Evolutionary conservation across 2,329 filamentous ascomycete species (phyloP).

Genomic region (Penicillium sp.): DNA sequence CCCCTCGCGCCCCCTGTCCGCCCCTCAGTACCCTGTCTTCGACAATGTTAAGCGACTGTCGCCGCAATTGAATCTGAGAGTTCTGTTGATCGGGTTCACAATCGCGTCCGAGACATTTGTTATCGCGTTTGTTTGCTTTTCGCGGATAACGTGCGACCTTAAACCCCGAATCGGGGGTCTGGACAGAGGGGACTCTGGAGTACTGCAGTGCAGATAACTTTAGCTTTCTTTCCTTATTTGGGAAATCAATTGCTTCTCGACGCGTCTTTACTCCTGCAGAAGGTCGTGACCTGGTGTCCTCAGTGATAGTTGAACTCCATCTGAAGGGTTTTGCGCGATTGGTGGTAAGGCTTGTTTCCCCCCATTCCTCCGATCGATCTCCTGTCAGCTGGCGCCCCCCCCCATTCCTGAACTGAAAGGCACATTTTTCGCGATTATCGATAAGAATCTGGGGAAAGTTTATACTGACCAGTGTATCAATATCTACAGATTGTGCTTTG

Average conservation of each 20-base stretch:
- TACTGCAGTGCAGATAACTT: conserved; percentile 34
- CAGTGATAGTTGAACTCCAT: conserved; percentile 8
- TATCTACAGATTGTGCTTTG: conserved; percentile 20
- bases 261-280: conserved; percentile 14
- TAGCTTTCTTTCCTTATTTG: conserved; percentile 17
- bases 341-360: conserved; percentile 16
- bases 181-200: conserved; percentile 22
- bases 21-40: conserved; percentile 24
- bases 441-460: conserved; percentile 14
- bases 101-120: conserved; percentile 25
- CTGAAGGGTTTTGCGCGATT: conserved; percentile 14
- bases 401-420: conserved; percentile 13
- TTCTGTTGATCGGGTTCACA: conserved; percentile 17
- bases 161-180: conserved; percentile 20
- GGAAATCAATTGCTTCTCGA: conserved; percentile 14
- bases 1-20: conserved; percentile 31
- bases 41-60: conserved; percentile 20
- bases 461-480: conserved; percentile 14
- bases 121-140: conserved; percentile 24
- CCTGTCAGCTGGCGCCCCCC: conserved; percentile 13
- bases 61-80: conserved; percentile 17
- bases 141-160: conserved; percentile 24
- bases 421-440: conserved; percentile 21
- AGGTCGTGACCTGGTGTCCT: conserved; percentile 23
- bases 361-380: conserved; percentile 28